phyloP scores from a whole-genome alignment of 2,329 filamentous ascomycete genomes.

The Leptographium lundbergii region DNA sequence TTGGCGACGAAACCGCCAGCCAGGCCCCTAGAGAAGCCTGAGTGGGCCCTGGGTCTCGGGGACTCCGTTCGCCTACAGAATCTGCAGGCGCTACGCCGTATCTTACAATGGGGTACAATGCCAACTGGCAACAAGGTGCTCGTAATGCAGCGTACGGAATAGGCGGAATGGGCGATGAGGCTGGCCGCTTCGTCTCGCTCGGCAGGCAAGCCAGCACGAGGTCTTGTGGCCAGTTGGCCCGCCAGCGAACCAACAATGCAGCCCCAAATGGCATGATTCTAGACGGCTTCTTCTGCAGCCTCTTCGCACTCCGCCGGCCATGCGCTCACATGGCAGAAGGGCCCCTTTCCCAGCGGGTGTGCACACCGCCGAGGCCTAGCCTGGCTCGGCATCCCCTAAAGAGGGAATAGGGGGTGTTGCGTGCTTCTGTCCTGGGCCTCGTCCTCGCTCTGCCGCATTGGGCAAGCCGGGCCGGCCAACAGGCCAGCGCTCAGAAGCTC shows the following conservation, averaged over 20 bases:
- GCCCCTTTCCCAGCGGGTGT: background rate
- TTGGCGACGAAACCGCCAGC: background rate
- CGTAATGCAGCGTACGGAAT: background rate
- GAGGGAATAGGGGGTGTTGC: background rate
- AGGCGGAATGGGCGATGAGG: background rate
- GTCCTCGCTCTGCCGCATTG: background rate
- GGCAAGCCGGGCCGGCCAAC: background rate
- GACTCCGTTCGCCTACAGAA: background rate
- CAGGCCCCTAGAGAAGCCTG: background rate
- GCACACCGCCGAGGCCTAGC: background rate
- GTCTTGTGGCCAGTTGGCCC: no score
- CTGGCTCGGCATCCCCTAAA: background rate
- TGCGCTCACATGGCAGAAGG: background rate
- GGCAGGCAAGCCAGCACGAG: no score
- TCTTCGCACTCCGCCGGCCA: background rate
- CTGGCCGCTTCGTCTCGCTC: no score
- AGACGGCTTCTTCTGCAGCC: background rate
- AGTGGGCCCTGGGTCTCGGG: background rate
- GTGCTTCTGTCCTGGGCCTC: background rate
- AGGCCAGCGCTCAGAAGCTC: background rate
- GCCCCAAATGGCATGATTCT: constrained; percentile 1
- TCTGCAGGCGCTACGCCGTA: no score
- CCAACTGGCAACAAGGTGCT: background rate
- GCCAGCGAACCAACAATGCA: background rate
- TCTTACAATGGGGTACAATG: no score